phyloP scores from a whole-genome alignment of 2,329 filamentous ascomycete genomes.

The Hymenoscyphus scutula region DNA sequence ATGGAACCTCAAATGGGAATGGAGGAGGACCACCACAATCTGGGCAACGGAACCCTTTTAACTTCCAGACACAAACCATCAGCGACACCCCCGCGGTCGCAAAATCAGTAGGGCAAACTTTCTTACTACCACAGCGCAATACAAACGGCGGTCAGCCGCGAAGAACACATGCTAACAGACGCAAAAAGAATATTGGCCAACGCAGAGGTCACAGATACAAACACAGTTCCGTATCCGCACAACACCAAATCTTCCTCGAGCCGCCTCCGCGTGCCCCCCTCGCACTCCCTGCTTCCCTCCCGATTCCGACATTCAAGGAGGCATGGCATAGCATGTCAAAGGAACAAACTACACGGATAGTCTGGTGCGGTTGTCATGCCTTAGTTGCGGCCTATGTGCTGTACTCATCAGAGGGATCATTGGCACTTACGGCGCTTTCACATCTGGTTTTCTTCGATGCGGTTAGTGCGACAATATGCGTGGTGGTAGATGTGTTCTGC shows the following conservation, averaged over 20 bases:
- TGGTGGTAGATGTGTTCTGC: constrained; percentile 85
- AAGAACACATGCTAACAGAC: constrained; percentile 26
- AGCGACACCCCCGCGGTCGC: constrained; percentile 63
- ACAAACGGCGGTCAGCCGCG: constrained; percentile 7
- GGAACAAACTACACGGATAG: constrained; percentile 78
- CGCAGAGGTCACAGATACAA: constrained; percentile 96
- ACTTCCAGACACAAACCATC: constrained; percentile 83
- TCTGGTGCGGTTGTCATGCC: constrained; percentile 89
- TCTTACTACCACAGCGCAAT: constrained; percentile 7
- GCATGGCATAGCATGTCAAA: constrained; percentile 86
- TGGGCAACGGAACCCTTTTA: constrained; percentile 70
- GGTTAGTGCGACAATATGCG: constrained; percentile 85
- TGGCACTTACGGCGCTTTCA: constrained; percentile 88
- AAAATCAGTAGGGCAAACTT: constrained; percentile 60
- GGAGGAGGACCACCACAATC: constrained; percentile 24
- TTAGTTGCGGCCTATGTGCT: constrained; percentile 80
- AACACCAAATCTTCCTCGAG: constrained; percentile 94
- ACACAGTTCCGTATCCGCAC: constrained; percentile 83
- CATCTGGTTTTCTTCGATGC: constrained; percentile 96
- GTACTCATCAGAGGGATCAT: constrained; percentile 78
- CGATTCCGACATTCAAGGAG: constrained; percentile 85
- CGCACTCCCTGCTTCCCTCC: constrained; percentile 85
- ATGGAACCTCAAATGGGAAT: constrained; percentile 17
- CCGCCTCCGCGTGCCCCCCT: constrained; percentile 82
- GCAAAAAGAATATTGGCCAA: constrained; percentile 75